Evolutionary conservation across 805 yeast genomes (phyloP), one percentile per base, ranked within the genome.

Genomic region (Lipomyces spencermartinsiae): DNA sequence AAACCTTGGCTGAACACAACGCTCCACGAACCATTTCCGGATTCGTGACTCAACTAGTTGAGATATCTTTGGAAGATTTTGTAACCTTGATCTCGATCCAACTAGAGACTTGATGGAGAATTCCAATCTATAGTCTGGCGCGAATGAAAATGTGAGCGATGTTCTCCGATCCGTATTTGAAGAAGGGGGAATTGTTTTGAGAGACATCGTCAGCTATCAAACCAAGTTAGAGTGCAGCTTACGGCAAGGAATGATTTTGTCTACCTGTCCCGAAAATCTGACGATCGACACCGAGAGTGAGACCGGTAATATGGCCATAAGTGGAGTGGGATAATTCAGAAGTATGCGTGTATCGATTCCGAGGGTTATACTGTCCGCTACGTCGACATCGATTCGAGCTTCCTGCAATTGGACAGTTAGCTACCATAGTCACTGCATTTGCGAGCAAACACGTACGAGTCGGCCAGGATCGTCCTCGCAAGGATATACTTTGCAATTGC

Each of bases 1-100:
- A 74, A 89, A 94, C 73, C 97, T 84, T 0, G 99, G 99, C 72
- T 92, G 96, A 12, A 95, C 95, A 76, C 97, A 92, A 70, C 97
- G 83, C 73, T 94, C 98, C 19, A 89, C 88, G 76, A 95, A 93
- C 97, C 97, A 93, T 64, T 88, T 88, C 70, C 95, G 84, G 53
- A 95, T 83, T 68, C 89, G 89, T 66, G 86, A 87, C 76, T 95
- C 98, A 54, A 95, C 88, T 55, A 95, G 80, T 66, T 91, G 88
- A 9, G 97, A 87, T 51, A 95, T 87, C 75, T 95, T 93, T 7
- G 99, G 99, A 16, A 95, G 91, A 74, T 95, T 92, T 78, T 93
- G 97, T 34, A 95, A 82, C 76, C 94, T 90, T 0, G 98, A 92
- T 59, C 97, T 84, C 0, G 98, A 91, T 0, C 99, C 99, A 62